Evolutionary conservation across 83 land plant genomes (phyloP).

Genomic region (Thuja plicata): DNA sequence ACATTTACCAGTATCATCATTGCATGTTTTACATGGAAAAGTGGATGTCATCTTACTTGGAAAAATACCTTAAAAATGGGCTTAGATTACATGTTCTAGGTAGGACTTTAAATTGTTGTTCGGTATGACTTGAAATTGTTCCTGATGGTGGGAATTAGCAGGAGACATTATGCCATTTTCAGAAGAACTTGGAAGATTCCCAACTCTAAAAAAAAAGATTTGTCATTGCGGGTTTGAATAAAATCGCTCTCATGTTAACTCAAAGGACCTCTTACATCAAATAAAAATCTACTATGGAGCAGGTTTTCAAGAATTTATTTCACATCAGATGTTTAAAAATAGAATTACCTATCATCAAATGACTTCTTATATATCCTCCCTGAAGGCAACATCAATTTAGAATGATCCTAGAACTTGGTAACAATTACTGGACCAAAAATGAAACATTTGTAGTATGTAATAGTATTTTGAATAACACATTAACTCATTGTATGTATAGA

Average conservation of each 20-base stretch:
- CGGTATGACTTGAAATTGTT: no score
- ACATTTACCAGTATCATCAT: no score
- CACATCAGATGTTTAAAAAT: background rate
- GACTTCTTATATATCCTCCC: no score
- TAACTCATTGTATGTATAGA: background rate
- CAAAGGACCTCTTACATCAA: background rate
- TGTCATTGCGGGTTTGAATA: background rate
- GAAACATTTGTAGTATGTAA: background rate
- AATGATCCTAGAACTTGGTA: background rate
- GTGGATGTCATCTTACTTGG: no score
- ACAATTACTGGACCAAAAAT: background rate
- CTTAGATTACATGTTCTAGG: conserved; percentile 32
- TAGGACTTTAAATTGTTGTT: conserved; percentile 29
- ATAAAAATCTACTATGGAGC: background rate
- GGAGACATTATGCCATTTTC: conserved; percentile 23
- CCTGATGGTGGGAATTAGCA: conserved; percentile 29
- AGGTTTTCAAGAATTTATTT: background rate
- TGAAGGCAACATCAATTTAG: background rate
- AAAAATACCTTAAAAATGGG: no score
- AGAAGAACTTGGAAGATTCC: conserved; percentile 13
- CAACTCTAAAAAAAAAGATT: background rate
- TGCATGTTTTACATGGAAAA: no score
- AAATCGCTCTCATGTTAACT: background rate
- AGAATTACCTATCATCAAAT: background rate
- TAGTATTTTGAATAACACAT: background rate